Conservation (phyloP, 1,284 basidiomycete genomes). For the Athelia psychrophila region DNA sequence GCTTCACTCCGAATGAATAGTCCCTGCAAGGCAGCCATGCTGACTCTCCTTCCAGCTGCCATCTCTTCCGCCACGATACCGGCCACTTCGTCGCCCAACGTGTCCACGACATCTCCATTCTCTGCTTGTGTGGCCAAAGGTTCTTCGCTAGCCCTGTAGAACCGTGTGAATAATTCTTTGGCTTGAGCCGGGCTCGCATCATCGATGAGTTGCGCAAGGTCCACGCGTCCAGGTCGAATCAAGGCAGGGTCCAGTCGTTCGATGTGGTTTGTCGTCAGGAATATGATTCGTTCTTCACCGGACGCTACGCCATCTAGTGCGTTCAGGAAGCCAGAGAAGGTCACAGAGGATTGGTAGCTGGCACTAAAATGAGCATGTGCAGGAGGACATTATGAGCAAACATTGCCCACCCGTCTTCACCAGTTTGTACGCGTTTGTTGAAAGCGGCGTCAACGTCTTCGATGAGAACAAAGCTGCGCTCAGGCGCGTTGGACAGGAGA, state of each 20-base stretch:
- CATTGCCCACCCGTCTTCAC: slow-evolving; percentile 77
- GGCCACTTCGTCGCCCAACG: slow-evolving; percentile 38
- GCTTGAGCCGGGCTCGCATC: slow-evolving; percentile 89
- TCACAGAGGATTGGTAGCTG: slow-evolving; percentile 92
- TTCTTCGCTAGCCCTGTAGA: slow-evolving; percentile 67
- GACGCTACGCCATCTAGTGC: slow-evolving; percentile 97
- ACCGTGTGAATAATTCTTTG: slow-evolving; percentile 75
- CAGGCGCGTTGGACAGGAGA: slow-evolving; percentile 90
- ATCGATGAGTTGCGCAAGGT: slow-evolving; percentile 82
- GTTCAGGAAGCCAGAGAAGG: slow-evolving; percentile 97
- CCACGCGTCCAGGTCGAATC: slow-evolving; percentile 93
- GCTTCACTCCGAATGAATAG: slow-evolving; percentile 82
- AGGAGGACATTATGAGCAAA: background rate
- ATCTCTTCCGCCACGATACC: slow-evolving; percentile 51
- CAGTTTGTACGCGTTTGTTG: slow-evolving; percentile 84
- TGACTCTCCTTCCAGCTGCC: slow-evolving; percentile 58
- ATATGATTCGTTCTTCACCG: slow-evolving; percentile 95
- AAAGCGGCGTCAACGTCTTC: slow-evolving; percentile 99
- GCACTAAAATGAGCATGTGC: slow-evolving; percentile 8
- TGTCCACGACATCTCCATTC: background rate
- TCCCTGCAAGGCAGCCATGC: slow-evolving; percentile 94
- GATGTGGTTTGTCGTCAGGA: slow-evolving; percentile 99
- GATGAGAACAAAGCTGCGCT: slow-evolving; percentile 89
- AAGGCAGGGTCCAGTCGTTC: slow-evolving; percentile 85
- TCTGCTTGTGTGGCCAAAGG: slow-evolving; percentile 16